These are phyloP conservation scores for Calonectria honghensis DNA, from an alignment of 2,329 filamentous ascomycete genomes.

Conservation along the genomic window DNA sequence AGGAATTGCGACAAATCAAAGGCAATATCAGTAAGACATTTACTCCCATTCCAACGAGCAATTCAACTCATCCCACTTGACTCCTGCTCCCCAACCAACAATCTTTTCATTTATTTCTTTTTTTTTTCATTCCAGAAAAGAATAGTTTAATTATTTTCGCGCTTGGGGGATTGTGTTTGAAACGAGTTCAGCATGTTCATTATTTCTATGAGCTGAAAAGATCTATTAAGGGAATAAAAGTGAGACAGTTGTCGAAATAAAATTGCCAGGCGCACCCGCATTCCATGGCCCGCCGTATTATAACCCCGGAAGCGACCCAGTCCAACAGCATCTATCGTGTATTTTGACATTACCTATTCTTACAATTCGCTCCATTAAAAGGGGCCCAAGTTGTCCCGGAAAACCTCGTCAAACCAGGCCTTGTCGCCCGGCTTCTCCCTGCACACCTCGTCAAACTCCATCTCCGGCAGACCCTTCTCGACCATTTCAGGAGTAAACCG, in stretches of 20 bases:
- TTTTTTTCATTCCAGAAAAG: too few relatives aligned
- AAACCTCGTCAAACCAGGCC: slow-evolving; percentile 42
- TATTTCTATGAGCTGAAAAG: not conserved
- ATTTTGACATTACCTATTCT: not conserved
- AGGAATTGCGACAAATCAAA: too few relatives aligned
- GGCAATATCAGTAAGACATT: too few relatives aligned
- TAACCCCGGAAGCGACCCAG: not conserved
- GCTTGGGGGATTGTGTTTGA: not conserved
- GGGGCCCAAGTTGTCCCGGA: slow-evolving; percentile 41
- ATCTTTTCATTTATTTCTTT: too few relatives aligned
- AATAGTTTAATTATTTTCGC: not conserved
- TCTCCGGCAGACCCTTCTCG: slow-evolving; percentile 8
- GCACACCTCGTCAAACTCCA: slow-evolving; percentile 43
- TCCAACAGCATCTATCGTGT: not conserved
- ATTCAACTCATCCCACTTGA: too few relatives aligned
- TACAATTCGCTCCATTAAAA: not conserved
- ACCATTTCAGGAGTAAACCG: slow-evolving; percentile 27
- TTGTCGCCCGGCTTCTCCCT: not conserved
- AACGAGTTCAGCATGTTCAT: not conserved
- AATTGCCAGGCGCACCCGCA: not conserved
- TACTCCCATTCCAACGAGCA: too few relatives aligned
- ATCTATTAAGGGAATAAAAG: not conserved
- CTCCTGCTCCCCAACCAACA: too few relatives aligned
- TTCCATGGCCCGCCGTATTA: not conserved
- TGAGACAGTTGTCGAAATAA: not conserved